phyloP scores from a whole-genome alignment of 306 rosid species.

The Prosopis cineraria region DNA sequence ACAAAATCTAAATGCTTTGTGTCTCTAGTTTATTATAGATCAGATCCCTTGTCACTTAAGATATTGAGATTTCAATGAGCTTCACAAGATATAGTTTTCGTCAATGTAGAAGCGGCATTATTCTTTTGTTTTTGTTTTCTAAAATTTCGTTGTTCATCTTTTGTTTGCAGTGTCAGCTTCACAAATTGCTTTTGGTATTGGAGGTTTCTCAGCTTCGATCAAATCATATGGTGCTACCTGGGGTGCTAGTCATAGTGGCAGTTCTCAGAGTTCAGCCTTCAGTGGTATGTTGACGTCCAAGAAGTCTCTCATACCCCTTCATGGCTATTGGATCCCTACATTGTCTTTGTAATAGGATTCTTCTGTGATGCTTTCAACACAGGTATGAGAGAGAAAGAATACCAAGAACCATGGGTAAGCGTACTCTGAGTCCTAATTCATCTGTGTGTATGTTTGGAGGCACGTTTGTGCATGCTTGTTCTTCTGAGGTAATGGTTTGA shows the following conservation, averaged over 20 bases:
- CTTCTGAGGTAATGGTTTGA: constrained; percentile 26
- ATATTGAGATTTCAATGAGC: not conserved
- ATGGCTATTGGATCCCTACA: constrained; percentile 27
- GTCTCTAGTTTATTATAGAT: constrained; percentile 17
- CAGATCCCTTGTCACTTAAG: not conserved
- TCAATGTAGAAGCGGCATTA: not conserved
- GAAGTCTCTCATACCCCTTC: not conserved
- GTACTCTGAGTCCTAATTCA: constrained; percentile 2
- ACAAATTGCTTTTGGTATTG: constrained; percentile 76
- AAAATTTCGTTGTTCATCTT: constrained; percentile 15
- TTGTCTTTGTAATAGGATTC: constrained; percentile 27
- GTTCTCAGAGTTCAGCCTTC: constrained; percentile 37
- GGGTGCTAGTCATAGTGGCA: constrained; percentile 30
- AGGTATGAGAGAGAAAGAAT: constrained; percentile 58
- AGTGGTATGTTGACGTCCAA: constrained; percentile 43
- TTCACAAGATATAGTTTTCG: not conserved
- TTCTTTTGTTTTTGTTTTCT: constrained; percentile 12
- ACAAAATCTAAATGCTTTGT: not conserved
- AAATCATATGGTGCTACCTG: constrained; percentile 51
- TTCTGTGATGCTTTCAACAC: constrained; percentile 35
- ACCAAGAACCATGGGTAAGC: constrained; percentile 81
- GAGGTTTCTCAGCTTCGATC: constrained; percentile 53
- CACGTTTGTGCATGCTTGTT: constrained; percentile 28
- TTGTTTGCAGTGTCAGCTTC: constrained; percentile 59
- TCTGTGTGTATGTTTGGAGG: constrained; percentile 12